Percentiles rank a stretch among this genome's conserved stretches.
Evolutionary conservation across 2,329 filamentous ascomycete species (phyloP).

Genomic region (Ophiostoma triangulosporum): DNA sequence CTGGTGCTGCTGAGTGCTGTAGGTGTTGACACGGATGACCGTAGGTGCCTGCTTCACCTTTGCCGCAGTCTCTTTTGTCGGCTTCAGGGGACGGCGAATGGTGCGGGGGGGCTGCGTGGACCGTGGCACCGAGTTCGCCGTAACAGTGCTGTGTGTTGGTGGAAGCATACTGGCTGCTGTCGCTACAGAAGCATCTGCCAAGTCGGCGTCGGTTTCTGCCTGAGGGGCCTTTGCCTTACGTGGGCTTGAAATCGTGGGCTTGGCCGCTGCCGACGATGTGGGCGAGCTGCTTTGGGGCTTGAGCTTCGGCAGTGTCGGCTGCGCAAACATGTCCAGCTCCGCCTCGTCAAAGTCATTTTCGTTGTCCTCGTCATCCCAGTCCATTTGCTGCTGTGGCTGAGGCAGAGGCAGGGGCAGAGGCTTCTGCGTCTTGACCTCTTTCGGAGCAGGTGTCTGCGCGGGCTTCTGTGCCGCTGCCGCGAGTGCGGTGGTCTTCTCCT

Average conservation of each 20-base stretch:
- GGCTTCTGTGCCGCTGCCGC: conserved; percentile 30
- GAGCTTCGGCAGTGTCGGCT: conserved; percentile 9
- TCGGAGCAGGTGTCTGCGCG: conserved; percentile 20
- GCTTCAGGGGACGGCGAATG: conserved; percentile 47
- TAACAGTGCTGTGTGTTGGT: conserved; percentile 20
- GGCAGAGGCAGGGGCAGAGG: conserved; percentile 9
- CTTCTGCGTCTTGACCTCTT: conserved; percentile 38
- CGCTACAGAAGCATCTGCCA: conserved; percentile 28
- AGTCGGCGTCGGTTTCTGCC: conserved; percentile 36
- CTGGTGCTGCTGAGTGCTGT: conserved; percentile 36
- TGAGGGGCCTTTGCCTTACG: conserved; percentile 29
- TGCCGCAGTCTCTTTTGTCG: conserved; percentile 41
- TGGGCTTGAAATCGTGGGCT: conserved; percentile 36
- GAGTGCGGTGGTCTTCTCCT: conserved; percentile 33
- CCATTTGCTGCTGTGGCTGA: neutral
- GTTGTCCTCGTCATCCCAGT: conserved; percentile 1
- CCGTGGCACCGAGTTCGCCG: conserved; percentile 26
- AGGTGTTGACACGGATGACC: conserved; percentile 57
- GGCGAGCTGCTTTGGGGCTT: conserved; percentile 14
- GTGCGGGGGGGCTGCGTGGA: conserved; percentile 37
- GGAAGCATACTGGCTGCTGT: conserved; percentile 34
- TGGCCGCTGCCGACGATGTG: conserved; percentile 29
- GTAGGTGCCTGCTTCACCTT: conserved; percentile 57
- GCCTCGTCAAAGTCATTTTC: conserved; percentile 12
- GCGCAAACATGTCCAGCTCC: conserved; percentile 9